phyloP scores from a whole-genome alignment of 352 stramenopile species.

The Phytophthora citricola region DNA sequence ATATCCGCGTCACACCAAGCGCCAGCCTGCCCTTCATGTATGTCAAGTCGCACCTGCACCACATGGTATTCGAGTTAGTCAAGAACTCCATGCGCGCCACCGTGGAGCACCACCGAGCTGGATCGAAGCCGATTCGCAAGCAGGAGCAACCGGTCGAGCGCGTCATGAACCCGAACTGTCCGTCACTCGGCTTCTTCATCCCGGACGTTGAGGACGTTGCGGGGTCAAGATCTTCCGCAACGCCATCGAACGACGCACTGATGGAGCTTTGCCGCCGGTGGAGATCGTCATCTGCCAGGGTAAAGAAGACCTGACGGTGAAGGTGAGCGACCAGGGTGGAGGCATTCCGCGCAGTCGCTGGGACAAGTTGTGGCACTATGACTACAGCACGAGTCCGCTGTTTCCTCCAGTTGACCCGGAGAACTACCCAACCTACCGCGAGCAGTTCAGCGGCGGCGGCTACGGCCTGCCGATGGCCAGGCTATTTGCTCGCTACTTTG shows the following conservation, averaged over 20 bases:
- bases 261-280: constrained; percentile 84
- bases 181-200: constrained; percentile 67
- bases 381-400: constrained; percentile 10
- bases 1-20: too few species aligned
- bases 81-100: constrained; percentile 98
- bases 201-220: constrained; percentile 54
- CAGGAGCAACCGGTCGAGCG: constrained; percentile 35
- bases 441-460: constrained; percentile 14
- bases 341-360: constrained; percentile 4
- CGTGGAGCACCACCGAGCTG: constrained; percentile 76
- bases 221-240: constrained; percentile 64
- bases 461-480: constrained; percentile 81
- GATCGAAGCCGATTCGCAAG: constrained; percentile 51
- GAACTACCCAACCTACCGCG: constrained; percentile 14
- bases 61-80: constrained; percentile 89
- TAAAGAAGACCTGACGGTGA: constrained; percentile 89
- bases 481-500: constrained; percentile 98
- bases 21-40: too few species aligned
- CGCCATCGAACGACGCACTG: constrained; percentile 50
- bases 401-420: constrained; percentile 5
- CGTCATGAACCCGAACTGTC: constrained; percentile 66
- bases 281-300: constrained; percentile 98
- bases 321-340: constrained; percentile 39
- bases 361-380: constrained; percentile 16
- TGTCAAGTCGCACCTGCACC: too few species aligned